A percentile compares a stretch with the other conserved stretches of the same genome.
Conservation (phyloP, 345 rosid genomes). For the Clarkia xantiana region DNA sequence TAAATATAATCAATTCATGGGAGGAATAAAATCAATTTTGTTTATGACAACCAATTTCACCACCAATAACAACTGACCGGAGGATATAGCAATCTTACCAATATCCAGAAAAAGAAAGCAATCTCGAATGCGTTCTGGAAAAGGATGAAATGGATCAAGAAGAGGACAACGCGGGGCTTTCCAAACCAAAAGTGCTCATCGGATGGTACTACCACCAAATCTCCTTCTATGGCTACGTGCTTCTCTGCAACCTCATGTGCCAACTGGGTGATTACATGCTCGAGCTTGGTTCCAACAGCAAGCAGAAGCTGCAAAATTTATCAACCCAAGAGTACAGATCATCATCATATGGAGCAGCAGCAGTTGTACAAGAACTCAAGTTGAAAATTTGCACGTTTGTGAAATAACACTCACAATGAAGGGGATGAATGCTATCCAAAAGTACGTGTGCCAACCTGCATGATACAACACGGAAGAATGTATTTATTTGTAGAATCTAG, state of each 20-base stretch:
- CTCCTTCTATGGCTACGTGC: slow-evolving; percentile 60
- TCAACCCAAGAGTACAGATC: too few relatives aligned
- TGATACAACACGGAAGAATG: slow-evolving; percentile 1
- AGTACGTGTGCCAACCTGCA: slow-evolving; percentile 88
- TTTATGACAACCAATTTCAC: neutral
- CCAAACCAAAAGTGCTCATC: slow-evolving; percentile 71
- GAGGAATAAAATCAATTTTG: too few relatives aligned
- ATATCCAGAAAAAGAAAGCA: slow-evolving; percentile 86
- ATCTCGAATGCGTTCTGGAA: slow-evolving; percentile 90
- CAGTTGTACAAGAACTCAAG: too few relatives aligned
- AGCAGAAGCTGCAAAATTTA: slow-evolving; percentile 42
- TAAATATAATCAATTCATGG: too few relatives aligned
- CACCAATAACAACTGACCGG: too few relatives aligned
- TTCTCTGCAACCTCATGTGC: slow-evolving; percentile 84
- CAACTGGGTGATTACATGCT: slow-evolving; percentile 56
- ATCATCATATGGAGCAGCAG: too few relatives aligned
- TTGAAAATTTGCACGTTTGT: neutral
- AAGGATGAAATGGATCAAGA: slow-evolving; percentile 70
- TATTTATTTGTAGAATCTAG: neutral
- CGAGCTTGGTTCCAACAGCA: slow-evolving; percentile 74
- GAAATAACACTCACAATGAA: slow-evolving; percentile 38
- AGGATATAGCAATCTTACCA: slow-evolving; percentile 50
- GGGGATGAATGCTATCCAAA: slow-evolving; percentile 83
- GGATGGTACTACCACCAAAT: slow-evolving; percentile 60
- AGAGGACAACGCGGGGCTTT: slow-evolving; percentile 45